These are phyloP conservation scores for Penicillium angulare DNA, from an alignment of 495 filamentous ascomycete genomes.

Conservation along the genomic window DNA sequence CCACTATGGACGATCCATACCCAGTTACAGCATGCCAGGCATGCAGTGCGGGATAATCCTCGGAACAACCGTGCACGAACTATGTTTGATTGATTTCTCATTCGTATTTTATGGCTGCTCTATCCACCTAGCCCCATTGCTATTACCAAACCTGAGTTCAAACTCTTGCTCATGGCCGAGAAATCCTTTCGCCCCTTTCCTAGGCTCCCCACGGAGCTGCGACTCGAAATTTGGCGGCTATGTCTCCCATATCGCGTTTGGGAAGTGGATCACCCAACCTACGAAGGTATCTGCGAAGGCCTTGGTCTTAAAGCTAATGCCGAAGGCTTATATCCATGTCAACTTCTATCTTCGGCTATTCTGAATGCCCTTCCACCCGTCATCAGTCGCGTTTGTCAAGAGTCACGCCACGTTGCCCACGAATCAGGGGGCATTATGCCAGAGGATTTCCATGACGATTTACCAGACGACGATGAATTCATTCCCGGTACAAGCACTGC, in stretches of 20 bases:
- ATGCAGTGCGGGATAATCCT: too few relatives aligned
- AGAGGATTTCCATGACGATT: not conserved
- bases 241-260: constrained; percentile 8
- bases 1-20: too few relatives aligned
- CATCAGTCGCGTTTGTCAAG: constrained; percentile 5
- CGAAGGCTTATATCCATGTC: not conserved
- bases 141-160: too few relatives aligned
- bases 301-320: not conserved
- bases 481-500: not conserved
- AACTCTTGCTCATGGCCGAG: constrained; percentile 2
- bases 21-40: too few relatives aligned
- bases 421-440: constrained; percentile 3
- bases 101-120: constrained; percentile 42
- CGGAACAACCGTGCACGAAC: not conserved
- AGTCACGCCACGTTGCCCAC: constrained; percentile 4
- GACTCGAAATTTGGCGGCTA: constrained; percentile 6
- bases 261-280: not conserved
- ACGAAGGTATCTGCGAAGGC: not conserved
- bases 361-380: constrained; percentile 6
- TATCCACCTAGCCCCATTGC: too few relatives aligned
- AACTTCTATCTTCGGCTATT: not conserved
- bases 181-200: constrained; percentile 1
- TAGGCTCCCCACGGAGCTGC: constrained; percentile 6
- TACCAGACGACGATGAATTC: not conserved
- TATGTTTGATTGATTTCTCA: not conserved